These are phyloP conservation scores for Cladosporium phlei DNA, from an alignment of 2,329 filamentous ascomycete species.

Conservation along the genomic window DNA sequence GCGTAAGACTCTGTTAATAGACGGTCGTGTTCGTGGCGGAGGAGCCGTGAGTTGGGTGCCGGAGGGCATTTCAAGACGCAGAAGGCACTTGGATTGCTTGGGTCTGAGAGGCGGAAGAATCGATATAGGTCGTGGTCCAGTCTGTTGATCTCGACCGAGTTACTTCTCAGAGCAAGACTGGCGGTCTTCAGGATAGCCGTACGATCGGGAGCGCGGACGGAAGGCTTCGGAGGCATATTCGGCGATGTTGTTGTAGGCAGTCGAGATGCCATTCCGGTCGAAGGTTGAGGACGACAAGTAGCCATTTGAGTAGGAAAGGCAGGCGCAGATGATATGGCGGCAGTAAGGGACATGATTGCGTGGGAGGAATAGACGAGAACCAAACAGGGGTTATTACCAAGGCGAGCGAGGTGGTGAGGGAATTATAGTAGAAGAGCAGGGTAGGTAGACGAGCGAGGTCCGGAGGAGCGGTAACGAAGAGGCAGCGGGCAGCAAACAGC, in stretches of 20 bases:
- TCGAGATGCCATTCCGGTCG: background rate
- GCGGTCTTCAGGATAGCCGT: slow-evolving; percentile 24
- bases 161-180: slow-evolving; percentile 23
- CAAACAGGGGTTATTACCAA: background rate
- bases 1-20: slow-evolving; percentile 37
- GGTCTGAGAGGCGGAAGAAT: slow-evolving; percentile 38
- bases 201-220: slow-evolving; percentile 19
- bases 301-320: slow-evolving; percentile 9
- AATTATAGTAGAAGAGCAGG: background rate
- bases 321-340: slow-evolving; percentile 8
- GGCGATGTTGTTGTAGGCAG: background rate
- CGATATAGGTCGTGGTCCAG: slow-evolving; percentile 33
- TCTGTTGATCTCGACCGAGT: slow-evolving; percentile 24
- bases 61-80: slow-evolving; percentile 41
- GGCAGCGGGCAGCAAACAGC: background rate
- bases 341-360: slow-evolving; percentile 8
- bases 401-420: background rate
- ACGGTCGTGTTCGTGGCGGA: slow-evolving; percentile 41
- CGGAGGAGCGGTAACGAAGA: background rate
- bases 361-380: background rate
- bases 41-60: slow-evolving; percentile 32
- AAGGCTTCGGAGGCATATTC: slow-evolving; percentile 11
- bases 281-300: slow-evolving; percentile 10
- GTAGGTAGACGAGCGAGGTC: background rate
- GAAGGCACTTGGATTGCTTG: slow-evolving; percentile 19